Evolutionary conservation across 169 alveolate genomes (phyloP), one percentile per base, ranked within the genome.

Genomic region (Eimeria sp.): DNA sequence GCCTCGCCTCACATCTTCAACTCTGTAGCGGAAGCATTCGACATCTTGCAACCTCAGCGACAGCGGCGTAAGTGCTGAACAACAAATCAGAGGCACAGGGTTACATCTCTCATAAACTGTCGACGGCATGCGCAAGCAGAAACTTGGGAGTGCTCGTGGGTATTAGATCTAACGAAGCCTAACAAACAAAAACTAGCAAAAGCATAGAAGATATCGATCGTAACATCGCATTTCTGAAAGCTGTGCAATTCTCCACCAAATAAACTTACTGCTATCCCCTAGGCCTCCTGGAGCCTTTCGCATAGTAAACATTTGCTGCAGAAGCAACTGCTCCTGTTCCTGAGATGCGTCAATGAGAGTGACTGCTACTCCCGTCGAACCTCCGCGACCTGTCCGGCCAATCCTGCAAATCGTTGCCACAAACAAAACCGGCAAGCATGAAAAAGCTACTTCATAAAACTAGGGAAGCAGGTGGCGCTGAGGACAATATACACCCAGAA

Each of bases 301-400:
- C 30, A 40, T 22, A 0, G 94, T 67, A 40, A 90, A 58, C 58
- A 89, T 88, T 70, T 80, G 73, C 89, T 49, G 95, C 73, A 86
- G 54, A 6, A 83, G 67, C 86, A 91, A 45, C 27, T 72, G 86
- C 93, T 92, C 73, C 89, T 87, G 76, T 27, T 67, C 95, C 63
- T 95, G 73, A 45, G 89, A 47, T 0, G 83, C 34, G 72, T 83
- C 94, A 3, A 93, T 95, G 49, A 96, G 84, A 18, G 97, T 89
- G 22, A 96, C 73, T 5, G 97, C 97, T 5, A 95, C 91, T 25
- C 97, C 97, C n/a, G 63, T 34, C 4, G 97, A 87, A 30, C 97
- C 97, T 27, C 96, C 97, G 27, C 97, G 96, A 34, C 87, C 97
- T 2, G 97, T 78, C 67, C 97, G 95, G 13, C 97, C 97, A 92